These are phyloP conservation scores for Penicillium subrubescens DNA, from an alignment of 495 filamentous ascomycete genomes.

Conservation along the genomic window DNA sequence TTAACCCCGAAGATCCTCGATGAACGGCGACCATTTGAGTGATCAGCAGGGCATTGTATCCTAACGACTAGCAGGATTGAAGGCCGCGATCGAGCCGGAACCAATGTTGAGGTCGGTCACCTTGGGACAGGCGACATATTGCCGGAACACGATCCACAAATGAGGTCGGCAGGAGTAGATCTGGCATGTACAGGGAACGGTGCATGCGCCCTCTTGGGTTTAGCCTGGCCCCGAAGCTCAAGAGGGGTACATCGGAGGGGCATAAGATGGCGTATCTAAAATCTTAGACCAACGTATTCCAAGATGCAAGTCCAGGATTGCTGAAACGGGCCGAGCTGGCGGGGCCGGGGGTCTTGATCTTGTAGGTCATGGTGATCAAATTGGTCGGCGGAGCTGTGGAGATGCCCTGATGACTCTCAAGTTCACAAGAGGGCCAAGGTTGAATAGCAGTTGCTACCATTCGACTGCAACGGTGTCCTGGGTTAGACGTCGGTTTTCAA, in stretches of 20 bases:
- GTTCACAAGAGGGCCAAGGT: constrained; percentile 4
- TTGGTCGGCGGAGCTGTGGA: background rate
- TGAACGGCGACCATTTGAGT: background rate
- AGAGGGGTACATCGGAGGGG: constrained; percentile 10
- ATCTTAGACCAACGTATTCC: constrained; percentile 6
- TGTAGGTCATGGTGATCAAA: background rate
- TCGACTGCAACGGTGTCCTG: constrained; percentile 20
- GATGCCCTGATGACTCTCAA: background rate
- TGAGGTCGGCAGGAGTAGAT: constrained; percentile 14
- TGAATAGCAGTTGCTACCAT: background rate
- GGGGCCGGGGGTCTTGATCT: background rate
- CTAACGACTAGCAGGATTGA: constrained; percentile 13
- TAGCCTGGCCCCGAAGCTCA: constrained; percentile 8
- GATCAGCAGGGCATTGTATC: constrained; percentile 18
- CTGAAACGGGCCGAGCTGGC: constrained; percentile 22
- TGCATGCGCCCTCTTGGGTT: constrained; percentile 17
- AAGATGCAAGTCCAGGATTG: constrained; percentile 19
- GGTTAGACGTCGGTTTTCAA: constrained; percentile 12
- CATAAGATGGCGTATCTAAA: constrained; percentile 4
- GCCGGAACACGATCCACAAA: constrained; percentile 18
- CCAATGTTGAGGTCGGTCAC: constrained; percentile 20
- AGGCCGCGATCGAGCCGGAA: constrained; percentile 9
- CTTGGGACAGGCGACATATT: constrained; percentile 18
- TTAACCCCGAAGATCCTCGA: background rate
- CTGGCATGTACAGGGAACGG: constrained; percentile 21